A percentile compares a stretch with the other conserved stretches of the same genome.
phyloP scores from a whole-genome alignment of 106 monocot species.

The Xerophyta viscosa region DNA sequence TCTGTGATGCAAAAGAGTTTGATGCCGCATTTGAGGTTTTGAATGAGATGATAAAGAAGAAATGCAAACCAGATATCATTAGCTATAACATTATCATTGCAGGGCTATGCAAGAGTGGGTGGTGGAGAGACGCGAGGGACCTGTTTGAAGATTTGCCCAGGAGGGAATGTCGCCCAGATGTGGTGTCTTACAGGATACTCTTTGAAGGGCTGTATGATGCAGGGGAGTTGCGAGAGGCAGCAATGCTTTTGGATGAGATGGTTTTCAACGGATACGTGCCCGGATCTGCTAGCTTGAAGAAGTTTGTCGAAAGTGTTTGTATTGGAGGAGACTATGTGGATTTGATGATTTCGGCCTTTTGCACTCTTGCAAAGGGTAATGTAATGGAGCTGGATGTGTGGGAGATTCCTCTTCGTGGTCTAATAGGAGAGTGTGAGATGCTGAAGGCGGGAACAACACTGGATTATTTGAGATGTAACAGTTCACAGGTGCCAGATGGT shows the following conservation, averaged over 20 bases:
- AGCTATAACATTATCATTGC: conserved; percentile 62
- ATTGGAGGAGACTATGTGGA: conserved; percentile 1
- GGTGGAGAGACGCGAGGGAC: conserved; percentile 50
- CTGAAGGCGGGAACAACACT: background rate
- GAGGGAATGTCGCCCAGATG: conserved; percentile 51
- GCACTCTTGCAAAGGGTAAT: conserved; percentile 16
- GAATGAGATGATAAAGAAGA: conserved; percentile 53
- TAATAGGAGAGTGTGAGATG: conserved; percentile 12
- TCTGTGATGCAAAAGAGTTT: conserved; percentile 51
- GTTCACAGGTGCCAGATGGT: no score
- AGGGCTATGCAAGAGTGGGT: conserved; percentile 35
- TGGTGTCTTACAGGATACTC: conserved; percentile 43
- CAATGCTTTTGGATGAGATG: conserved; percentile 58
- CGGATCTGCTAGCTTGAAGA: conserved; percentile 16
- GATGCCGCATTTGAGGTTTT: conserved; percentile 49
- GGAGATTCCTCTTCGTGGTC: conserved; percentile 9
- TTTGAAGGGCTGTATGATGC: conserved; percentile 47
- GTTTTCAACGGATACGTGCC: conserved; percentile 50
- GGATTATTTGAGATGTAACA: conserved; percentile 12
- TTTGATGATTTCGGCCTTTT: conserved; percentile 4
- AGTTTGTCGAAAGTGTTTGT: conserved; percentile 31
- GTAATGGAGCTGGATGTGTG: conserved; percentile 18
- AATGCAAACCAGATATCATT: conserved; percentile 48
- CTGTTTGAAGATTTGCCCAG: conserved; percentile 83
- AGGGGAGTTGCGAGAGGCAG: conserved; percentile 25